A percentile compares a stretch with the other conserved stretches of the same genome.
Evolutionary conservation across 768 basidiomycete genomes (phyloP).

Genomic region (Leccinum aurantiacum): DNA sequence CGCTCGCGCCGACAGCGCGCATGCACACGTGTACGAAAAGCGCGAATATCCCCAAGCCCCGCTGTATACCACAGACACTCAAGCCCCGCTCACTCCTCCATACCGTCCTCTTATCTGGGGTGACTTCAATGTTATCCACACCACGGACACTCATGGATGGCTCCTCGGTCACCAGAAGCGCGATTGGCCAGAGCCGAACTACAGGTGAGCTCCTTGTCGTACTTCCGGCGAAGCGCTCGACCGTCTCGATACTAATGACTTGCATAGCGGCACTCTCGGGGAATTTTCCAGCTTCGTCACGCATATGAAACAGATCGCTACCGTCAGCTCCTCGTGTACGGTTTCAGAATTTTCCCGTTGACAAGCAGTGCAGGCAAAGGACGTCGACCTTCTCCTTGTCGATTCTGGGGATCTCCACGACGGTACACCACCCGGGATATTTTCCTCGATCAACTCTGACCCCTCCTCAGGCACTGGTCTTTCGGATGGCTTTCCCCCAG

Average conservation of each 20-base stretch:
- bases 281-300: conserved; percentile 84
- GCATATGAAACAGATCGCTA: conserved; percentile 76
- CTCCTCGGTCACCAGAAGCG: conserved; percentile 80
- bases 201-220: conserved; percentile 42
- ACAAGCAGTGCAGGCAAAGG: conserved; percentile 45
- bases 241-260: background rate
- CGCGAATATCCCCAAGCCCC: conserved; percentile 43
- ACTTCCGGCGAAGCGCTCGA: background rate
- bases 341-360: background rate
- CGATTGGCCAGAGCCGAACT: conserved; percentile 74
- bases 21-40: conserved; percentile 40
- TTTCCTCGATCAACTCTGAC: background rate
- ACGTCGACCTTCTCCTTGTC: conserved; percentile 81
- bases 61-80: conserved; percentile 33
- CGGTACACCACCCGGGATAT: conserved; percentile 34
- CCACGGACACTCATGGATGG: conserved; percentile 84
- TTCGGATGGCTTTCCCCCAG: conserved; percentile 66
- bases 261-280: conserved; percentile 59
- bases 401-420: conserved; percentile 82
- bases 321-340: conserved; percentile 35
- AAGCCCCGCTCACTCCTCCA: conserved; percentile 51
- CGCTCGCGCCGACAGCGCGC: conserved; percentile 34
- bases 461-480: conserved; percentile 59
- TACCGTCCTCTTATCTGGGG: conserved; percentile 75
- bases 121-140: conserved; percentile 86